A percentile compares a stretch with the other conserved stretches of the same genome.
phyloP scores from a whole-genome alignment of 352 stramenopile genomes.

The Globisporangium parvum region DNA sequence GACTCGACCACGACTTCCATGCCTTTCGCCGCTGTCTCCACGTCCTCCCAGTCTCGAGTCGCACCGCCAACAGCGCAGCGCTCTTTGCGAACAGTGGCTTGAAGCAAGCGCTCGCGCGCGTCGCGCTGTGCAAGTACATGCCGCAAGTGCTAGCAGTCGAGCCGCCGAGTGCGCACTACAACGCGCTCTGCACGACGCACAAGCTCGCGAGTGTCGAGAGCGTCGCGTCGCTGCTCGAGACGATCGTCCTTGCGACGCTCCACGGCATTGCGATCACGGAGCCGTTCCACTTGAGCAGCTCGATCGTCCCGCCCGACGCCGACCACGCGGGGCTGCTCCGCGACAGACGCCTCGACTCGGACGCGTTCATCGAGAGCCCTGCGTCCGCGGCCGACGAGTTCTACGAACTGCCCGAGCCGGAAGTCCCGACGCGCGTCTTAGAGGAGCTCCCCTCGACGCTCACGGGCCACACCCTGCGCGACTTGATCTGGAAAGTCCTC shows the following conservation, averaged over 20 bases:
- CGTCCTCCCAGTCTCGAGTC: conserved; percentile 22
- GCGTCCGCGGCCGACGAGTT: conserved; percentile 17
- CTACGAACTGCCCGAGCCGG: conserved; percentile 17
- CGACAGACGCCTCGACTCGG: conserved; percentile 29
- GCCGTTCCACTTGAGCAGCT: conserved; percentile 22
- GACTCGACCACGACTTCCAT: conserved; percentile 64
- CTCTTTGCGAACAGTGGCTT: conserved; percentile 27
- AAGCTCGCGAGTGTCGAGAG: conserved; percentile 55
- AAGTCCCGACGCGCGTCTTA: conserved; percentile 37
- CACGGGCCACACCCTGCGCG: conserved; percentile 57
- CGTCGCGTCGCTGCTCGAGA: conserved; percentile 47
- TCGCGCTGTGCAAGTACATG: conserved; percentile 37
- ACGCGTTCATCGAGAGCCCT: conserved; percentile 33
- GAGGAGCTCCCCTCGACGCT: conserved; percentile 54
- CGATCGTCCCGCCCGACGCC: conserved; percentile 13
- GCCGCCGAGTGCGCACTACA: conserved; percentile 29
- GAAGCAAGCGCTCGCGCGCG: conserved; percentile 30
- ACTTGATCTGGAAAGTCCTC: conserved; percentile 60
- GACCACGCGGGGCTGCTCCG: conserved; percentile 5
- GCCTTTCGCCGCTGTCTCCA: conserved; percentile 55
- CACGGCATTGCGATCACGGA: conserved; percentile 30
- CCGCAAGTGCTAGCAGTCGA: conserved; percentile 43
- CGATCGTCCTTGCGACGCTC: conserved; percentile 64
- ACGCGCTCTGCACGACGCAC: conserved; percentile 27
- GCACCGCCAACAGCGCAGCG: conserved; percentile 12